phyloP scores from a whole-genome alignment of 208 protist genomes.

The Trypanosoma cruzi region DNA sequence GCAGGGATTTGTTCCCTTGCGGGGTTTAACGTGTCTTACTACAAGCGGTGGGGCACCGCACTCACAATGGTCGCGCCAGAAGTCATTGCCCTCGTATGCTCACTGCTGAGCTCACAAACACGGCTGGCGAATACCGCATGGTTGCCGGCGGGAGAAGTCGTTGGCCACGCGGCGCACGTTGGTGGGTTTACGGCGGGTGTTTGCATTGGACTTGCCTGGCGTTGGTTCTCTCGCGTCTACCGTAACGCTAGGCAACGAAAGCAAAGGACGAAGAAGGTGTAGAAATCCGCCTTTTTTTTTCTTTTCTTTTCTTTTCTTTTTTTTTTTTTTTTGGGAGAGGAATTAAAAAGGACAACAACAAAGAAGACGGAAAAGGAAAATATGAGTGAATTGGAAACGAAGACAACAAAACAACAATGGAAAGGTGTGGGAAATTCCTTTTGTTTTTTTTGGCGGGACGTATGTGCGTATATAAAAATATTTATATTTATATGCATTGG shows the following conservation, averaged over 20 bases:
- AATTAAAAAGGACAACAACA: no score
- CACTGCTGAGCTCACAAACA: slow-evolving; percentile 1
- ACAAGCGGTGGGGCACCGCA: slow-evolving; percentile 35
- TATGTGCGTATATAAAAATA: not conserved
- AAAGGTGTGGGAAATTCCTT: not conserved
- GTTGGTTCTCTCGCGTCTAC: slow-evolving; percentile 6
- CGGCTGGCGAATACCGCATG: not conserved
- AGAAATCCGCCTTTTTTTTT: not conserved
- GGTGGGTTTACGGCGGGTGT: slow-evolving; percentile 58
- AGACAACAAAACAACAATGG: no score
- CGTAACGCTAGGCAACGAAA: not conserved
- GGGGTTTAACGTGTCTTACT: slow-evolving; percentile 61
- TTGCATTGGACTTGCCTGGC: slow-evolving; percentile 41
- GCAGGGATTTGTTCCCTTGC: slow-evolving; percentile 52
- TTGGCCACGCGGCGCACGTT: slow-evolving; percentile 67
- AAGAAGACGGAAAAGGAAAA: no score
- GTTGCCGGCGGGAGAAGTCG: slow-evolving; percentile 40
- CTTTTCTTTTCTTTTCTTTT: no score
- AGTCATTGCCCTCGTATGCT: slow-evolving; percentile 23
- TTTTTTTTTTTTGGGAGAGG: no score
- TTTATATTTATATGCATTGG: not conserved
- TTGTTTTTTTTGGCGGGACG: not conserved
- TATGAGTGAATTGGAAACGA: not conserved
- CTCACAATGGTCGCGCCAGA: slow-evolving; percentile 41
- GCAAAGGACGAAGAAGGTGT: slow-evolving; percentile 2